Evolutionary conservation across 805 yeast genomes (phyloP).

Genomic region (Suhomyces prunicola): DNA sequence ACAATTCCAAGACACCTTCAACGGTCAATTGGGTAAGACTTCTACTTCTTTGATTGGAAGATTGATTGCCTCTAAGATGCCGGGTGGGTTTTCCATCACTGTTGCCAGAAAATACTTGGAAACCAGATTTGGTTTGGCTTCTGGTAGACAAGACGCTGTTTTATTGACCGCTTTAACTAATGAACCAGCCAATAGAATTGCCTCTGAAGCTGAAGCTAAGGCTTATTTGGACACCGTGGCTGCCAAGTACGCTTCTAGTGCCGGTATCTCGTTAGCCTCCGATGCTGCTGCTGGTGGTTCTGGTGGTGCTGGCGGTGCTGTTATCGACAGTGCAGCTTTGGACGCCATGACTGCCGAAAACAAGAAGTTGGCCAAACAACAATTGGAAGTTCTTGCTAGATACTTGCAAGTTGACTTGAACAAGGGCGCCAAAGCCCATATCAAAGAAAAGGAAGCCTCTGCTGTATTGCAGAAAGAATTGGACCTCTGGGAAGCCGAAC

Average conservation of each 20-base stretch:
- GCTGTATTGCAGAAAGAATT: conserved; percentile 81
- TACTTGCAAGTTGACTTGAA: conserved; percentile 91
- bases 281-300: conserved; percentile 58
- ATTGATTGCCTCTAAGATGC: conserved; percentile 95
- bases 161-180: conserved; percentile 77
- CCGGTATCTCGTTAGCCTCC: conserved; percentile 73
- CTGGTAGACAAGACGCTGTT: conserved; percentile 93
- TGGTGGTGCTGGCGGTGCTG: conserved; percentile 75
- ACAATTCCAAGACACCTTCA: conserved; percentile 85
- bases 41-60: conserved; percentile 85
- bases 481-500: conserved; percentile 78
- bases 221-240: conserved; percentile 79
- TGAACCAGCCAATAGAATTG: conserved; percentile 90
- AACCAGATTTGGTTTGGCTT: conserved; percentile 86
- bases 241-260: conserved; percentile 77
- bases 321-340: conserved; percentile 92
- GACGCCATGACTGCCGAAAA: conserved; percentile 75
- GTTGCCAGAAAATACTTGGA: conserved; percentile 89
- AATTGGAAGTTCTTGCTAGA: conserved; percentile 87
- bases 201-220: conserved; percentile 85
- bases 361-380: conserved; percentile 69
- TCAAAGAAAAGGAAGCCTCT: conserved; percentile 82
- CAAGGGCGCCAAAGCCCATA: conserved; percentile 81
- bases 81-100: conserved; percentile 97
- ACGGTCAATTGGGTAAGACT: conserved; percentile 90